These are phyloP conservation scores for Oryza rufipogon DNA, from an alignment of 176 grass and related monocot species.

Conservation along the genomic window DNA sequence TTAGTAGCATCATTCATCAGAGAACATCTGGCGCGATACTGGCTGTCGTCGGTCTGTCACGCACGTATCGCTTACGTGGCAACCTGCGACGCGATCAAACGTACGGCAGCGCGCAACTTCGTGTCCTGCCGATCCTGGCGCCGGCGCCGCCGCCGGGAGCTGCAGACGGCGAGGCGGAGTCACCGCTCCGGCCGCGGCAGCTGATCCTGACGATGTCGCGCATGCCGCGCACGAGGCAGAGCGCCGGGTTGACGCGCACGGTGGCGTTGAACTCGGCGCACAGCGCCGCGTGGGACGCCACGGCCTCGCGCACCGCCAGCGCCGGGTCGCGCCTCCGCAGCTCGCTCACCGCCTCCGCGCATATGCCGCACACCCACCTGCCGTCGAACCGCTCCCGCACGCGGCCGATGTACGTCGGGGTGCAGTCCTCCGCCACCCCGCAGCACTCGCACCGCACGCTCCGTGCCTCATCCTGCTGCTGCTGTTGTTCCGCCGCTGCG, in stretches of 20 bases:
- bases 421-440: constrained; percentile 56
- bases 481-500: constrained; percentile 14
- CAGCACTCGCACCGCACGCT: constrained; percentile 54
- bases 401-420: constrained; percentile 49
- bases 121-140: neutral
- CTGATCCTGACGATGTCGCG: constrained; percentile 52
- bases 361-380: constrained; percentile 53
- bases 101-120: neutral
- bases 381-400: constrained; percentile 44
- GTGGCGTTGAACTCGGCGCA: constrained; percentile 49
- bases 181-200: constrained; percentile 20
- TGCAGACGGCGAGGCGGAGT: neutral
- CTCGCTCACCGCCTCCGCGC: neutral
- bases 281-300: constrained; percentile 38
- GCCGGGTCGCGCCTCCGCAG: constrained; percentile 34
- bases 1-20: too few relatives aligned
- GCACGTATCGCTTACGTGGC: neutral
- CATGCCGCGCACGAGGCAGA: constrained; percentile 49
- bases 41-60: neutral
- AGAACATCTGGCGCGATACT: too few relatives aligned
- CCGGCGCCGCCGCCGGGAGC: neutral
- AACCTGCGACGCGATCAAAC: neutral
- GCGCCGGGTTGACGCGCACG: constrained; percentile 43
- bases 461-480: neutral
- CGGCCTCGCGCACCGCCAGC: constrained; percentile 34